Conservation (phyloP, 2,329 filamentous ascomycete species). For the Colletotrichum limetticola region DNA sequence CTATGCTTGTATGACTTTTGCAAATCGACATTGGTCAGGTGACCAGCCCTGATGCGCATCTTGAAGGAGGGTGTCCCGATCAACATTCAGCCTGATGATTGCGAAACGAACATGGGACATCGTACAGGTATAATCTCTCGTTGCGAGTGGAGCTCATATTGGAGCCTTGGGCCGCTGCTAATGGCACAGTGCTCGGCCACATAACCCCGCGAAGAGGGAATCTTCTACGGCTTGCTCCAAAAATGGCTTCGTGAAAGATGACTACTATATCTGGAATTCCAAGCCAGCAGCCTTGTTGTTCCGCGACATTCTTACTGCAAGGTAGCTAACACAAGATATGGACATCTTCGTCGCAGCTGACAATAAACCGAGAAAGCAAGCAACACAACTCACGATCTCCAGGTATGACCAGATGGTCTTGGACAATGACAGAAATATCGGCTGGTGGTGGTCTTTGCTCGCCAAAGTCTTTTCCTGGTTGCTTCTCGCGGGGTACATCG, state of each 20-base stretch:
- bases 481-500: conserved; percentile 1
- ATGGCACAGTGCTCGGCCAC: neutral
- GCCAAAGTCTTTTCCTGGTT: neutral
- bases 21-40: no score
- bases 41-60: no score
- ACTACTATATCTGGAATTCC: neutral
- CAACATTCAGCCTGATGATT: no score
- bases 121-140: no score
- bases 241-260: neutral
- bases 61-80: no score
- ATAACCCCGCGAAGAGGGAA: neutral
- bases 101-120: no score
- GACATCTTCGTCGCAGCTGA: neutral
- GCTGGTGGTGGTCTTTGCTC: conserved; percentile 3
- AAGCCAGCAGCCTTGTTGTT: neutral
- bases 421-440: conserved; percentile 3
- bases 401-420: conserved; percentile 9
- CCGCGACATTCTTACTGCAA: neutral
- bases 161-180: no score
- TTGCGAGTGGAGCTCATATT: no score
- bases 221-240: neutral
- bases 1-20: no score
- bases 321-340: neutral
- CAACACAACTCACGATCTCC: neutral
- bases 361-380: neutral